These are phyloP conservation scores for Piper longum DNA, from an alignment of 164 flowering plant genomes.

Conservation along the genomic window DNA sequence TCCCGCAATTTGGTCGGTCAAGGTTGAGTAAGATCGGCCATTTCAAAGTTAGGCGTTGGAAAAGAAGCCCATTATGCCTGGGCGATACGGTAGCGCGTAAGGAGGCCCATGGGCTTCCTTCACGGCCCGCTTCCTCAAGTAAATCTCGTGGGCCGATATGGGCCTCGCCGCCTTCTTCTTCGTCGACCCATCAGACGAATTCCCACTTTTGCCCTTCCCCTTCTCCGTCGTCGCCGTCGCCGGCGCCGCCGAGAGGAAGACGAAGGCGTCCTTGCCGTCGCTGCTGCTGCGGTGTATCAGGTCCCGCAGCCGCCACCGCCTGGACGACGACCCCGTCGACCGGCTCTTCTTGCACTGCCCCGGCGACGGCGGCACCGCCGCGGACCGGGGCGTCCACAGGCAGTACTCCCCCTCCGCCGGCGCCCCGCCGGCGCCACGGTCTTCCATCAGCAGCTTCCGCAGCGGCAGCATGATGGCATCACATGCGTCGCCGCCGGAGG, in stretches of 20 bases:
- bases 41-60: slow-evolving; percentile 5
- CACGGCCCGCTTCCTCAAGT: slow-evolving; percentile 12
- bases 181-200: neutral
- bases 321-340: slow-evolving; percentile 18
- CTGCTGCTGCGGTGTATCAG: slow-evolving; percentile 30
- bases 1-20: too few species aligned
- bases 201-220: neutral
- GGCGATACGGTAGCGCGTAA: slow-evolving; percentile 34
- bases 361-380: neutral
- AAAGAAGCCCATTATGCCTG: slow-evolving; percentile 39
- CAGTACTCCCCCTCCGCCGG: slow-evolving; percentile 9
- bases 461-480: slow-evolving; percentile 19
- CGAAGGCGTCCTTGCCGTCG: slow-evolving; percentile 34
- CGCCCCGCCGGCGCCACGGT: slow-evolving; percentile 1
- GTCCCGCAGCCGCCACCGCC: slow-evolving; percentile 23
- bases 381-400: slow-evolving; percentile 13
- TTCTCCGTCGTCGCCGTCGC: slow-evolving; percentile 2
- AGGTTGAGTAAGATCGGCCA: too few species aligned
- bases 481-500: neutral
- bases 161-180: neutral
- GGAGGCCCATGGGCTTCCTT: slow-evolving; percentile 25
- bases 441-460: slow-evolving; percentile 25
- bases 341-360: slow-evolving; percentile 21
- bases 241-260: slow-evolving; percentile 15
- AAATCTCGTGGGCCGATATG: slow-evolving; percentile 17